phyloP scores from a whole-genome alignment of 1,284 basidiomycete genomes.

The Vanrija sp. region DNA sequence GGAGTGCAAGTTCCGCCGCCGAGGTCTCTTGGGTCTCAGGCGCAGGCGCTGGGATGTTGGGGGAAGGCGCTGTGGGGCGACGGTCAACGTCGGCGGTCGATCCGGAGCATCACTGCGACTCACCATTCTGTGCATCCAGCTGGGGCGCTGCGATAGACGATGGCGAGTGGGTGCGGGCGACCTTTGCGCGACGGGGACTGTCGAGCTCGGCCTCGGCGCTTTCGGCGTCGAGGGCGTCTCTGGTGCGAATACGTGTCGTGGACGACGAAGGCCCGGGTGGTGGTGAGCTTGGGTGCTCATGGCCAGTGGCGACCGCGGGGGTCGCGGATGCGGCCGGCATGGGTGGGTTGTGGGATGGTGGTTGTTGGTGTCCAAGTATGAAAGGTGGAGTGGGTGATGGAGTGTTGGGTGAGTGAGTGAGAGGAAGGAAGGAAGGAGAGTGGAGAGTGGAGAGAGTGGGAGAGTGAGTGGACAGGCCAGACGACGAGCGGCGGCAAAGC shows the following conservation, averaged over 20 bases:
- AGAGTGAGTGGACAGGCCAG: not conserved
- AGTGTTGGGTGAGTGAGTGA: not conserved
- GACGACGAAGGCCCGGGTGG: not conserved
- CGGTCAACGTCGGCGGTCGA: not conserved
- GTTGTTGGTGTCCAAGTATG: not conserved
- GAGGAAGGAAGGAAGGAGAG: not conserved
- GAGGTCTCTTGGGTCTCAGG: not conserved
- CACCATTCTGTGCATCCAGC: not conserved
- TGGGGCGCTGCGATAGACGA: not conserved
- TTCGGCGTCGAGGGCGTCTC: constrained; percentile 12
- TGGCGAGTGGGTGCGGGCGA: constrained; percentile 6
- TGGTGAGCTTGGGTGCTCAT: not conserved
- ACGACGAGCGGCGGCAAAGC: constrained; percentile 3
- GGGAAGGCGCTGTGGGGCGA: not conserved
- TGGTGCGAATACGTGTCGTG: constrained; percentile 1
- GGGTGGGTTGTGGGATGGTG: not conserved
- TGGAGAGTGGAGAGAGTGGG: not conserved
- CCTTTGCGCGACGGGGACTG: constrained; percentile 6
- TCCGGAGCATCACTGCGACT: not conserved
- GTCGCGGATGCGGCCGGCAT: not conserved
- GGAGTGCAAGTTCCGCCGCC: not conserved
- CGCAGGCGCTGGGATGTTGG: not conserved
- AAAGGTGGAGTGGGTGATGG: not conserved
- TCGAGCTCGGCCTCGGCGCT: constrained; percentile 2
- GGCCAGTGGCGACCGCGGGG: not conserved